A percentile compares a stretch with the other conserved stretches of the same genome.
phyloP scores from a whole-genome alignment of 805 yeast genomes.

The Deakozyma indianensis region DNA sequence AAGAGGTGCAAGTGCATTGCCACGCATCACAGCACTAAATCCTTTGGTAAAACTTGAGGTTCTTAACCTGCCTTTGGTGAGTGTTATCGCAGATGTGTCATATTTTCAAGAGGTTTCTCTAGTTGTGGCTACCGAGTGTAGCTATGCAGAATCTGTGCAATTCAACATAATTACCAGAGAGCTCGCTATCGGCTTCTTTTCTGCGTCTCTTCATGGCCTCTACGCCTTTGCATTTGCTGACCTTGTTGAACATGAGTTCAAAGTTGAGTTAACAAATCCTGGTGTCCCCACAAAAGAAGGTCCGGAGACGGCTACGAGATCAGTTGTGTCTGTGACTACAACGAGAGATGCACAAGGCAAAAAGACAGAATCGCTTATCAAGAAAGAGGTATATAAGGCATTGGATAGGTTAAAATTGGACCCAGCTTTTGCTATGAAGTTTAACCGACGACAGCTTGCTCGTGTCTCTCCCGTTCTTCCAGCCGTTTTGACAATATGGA shows the following conservation, averaged over 20 bases:
- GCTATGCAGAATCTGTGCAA: slow-evolving; percentile 23
- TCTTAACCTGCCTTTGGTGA: slow-evolving; percentile 24
- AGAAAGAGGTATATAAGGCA: slow-evolving; percentile 14
- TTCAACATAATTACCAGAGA: slow-evolving; percentile 46
- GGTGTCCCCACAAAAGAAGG: slow-evolving; percentile 35
- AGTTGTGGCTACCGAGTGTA: slow-evolving; percentile 60
- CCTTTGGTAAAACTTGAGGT: slow-evolving; percentile 50
- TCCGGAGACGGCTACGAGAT: slow-evolving; percentile 27
- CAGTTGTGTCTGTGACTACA: slow-evolving; percentile 26
- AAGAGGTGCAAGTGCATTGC: slow-evolving; percentile 40
- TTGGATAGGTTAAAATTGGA: slow-evolving; percentile 8
- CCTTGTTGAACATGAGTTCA: slow-evolving; percentile 42
- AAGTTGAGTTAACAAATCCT: slow-evolving; percentile 12
- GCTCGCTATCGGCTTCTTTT: slow-evolving; percentile 49
- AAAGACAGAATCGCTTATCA: slow-evolving; percentile 23
- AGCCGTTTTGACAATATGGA: slow-evolving; percentile 41
- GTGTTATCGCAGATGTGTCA: slow-evolving; percentile 9
- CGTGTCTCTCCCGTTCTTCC: slow-evolving; percentile 45
- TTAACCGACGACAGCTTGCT: slow-evolving; percentile 24
- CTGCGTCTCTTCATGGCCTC: slow-evolving; percentile 59
- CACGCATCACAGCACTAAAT: slow-evolving; percentile 57
- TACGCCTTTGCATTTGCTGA: slow-evolving; percentile 76
- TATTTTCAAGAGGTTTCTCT: slow-evolving; percentile 49
- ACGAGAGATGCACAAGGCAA: slow-evolving; percentile 25
- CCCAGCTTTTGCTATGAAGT: slow-evolving; percentile 8